These are phyloP conservation scores for Coemansia sp. DNA, from an alignment of 192 early-diverging fungal genomes.

Conservation along the genomic window DNA sequence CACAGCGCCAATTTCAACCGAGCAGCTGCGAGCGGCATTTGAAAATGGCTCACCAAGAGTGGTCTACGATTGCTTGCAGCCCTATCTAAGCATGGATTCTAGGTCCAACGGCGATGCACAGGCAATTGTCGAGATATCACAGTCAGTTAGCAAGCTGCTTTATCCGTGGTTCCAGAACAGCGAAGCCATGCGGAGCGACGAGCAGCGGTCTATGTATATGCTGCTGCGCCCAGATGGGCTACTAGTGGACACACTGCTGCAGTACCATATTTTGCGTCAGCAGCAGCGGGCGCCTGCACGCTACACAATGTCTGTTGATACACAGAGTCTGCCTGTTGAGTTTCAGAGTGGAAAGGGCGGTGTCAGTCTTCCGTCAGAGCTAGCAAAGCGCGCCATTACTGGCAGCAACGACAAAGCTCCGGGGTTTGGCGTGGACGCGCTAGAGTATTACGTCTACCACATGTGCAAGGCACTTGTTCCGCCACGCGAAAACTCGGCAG, in stretches of 20 bases:
- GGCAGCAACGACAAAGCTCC: neutral
- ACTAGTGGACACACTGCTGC: conserved; percentile 40
- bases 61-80: conserved; percentile 27
- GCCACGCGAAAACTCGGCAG: conserved; percentile 13
- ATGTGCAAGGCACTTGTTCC: conserved; percentile 38
- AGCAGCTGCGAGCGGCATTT: conserved; percentile 40
- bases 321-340: conserved; percentile 28
- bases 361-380: conserved; percentile 18
- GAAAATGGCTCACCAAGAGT: conserved; percentile 26
- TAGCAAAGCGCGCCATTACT: conserved; percentile 15
- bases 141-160: conserved; percentile 26
- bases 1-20: conserved; percentile 21
- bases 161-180: conserved; percentile 45
- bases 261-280: conserved; percentile 40
- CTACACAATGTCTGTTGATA: conserved; percentile 8
- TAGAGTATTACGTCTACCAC: conserved; percentile 43
- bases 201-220: conserved; percentile 29
- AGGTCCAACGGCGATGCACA: conserved; percentile 31
- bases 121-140: conserved; percentile 34
- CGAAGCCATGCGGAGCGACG: conserved; percentile 32
- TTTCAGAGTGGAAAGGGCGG: conserved; percentile 10
- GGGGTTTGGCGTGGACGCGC: conserved; percentile 23
- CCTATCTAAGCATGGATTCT: conserved; percentile 35
- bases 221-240: conserved; percentile 39
- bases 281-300: conserved; percentile 9